Evolutionary conservation across 2,329 filamentous ascomycete genomes (phyloP), one percentile per base, ranked within the genome.

Genomic region (Aspergillus neotritici): DNA sequence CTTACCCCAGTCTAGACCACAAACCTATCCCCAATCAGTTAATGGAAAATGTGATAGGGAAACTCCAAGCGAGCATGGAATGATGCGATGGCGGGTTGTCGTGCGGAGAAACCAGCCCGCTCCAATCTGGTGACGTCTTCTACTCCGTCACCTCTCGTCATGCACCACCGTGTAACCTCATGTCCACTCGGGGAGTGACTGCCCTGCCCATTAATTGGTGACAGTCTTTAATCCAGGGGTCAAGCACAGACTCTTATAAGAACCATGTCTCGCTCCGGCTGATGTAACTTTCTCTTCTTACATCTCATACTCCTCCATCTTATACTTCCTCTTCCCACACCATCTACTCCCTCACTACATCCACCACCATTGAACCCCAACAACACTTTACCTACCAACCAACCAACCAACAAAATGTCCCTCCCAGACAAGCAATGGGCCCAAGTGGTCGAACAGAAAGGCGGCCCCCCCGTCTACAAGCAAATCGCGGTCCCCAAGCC

Each of bases 391-490:
- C n/a, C n/a, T n/a, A 17, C 3, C 21, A 21, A 21, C 21, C 21
- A 21, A 21, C 21, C 25, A 35, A 28, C 43, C 14, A 44, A 25
- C 42, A 52, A n/a, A 17, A 58, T 58, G 53, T 60, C 72, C 43
- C 79, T 96, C 61, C 91, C 91, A 46, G 79, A 77, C 39, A 83
- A 83, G 68, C 91, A 97, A 75, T 94, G 85, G 87, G 91, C 91
- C 40, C 86, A 93, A 70, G 87, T 97, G 56, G 76, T 93, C 58
- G 86, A 94, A 70, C 79, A 88, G 76, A 83, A 77, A 44, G 88
- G 86, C 55, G 83, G 82, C 43, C 79, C 83, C 74, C 74, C 65
- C n/a, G 54, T 62, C 37, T 68, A 66, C 63, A 70, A 68, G 49
- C 59, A 68, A 71, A 91, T 96, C 59, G 83, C 86, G 54, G 88